Evolutionary conservation across 2,329 filamentous ascomycete species (phyloP), one percentile per base, ranked within the genome.

Genomic region (Aciculosporium take): DNA sequence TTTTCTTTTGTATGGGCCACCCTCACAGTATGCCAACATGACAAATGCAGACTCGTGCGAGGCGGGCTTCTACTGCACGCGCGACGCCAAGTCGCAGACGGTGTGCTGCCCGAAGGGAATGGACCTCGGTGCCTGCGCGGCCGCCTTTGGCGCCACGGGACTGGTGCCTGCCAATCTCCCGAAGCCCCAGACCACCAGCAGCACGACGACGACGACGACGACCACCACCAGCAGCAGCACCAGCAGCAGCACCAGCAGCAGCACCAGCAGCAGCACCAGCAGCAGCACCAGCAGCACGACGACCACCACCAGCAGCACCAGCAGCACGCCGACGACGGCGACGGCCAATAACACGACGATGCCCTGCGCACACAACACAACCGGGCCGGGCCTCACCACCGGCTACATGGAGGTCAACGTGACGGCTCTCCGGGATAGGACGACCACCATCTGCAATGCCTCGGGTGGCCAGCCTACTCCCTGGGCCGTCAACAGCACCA

Each of bases 31-130:
- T n/a, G n/a, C n/a, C n/a, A n/a, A n/a, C n/a, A n/a, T n/a, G n/a
- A n/a, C n/a, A n/a, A n/a, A n/a, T n/a, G n/a, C 40, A 78, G 74
- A 75, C 58, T 73, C 75, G 25, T 81, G 76, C 56, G 68, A 74
- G 25, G 56, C 60, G 13, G 74, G 72, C 38, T 81, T 71, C 64
- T 80, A 72, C 65, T 81, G 77, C 63, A 68, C 72, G n/a, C 63
- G 68, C 49, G 68, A 77, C 53, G 55, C 58, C 40, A 51, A 56
- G 34, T 57, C 60, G 41, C 60, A 66, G 43, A 78, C 75, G 27
- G 71, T 71, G 63, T 81, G 76, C 65, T 81, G 76, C 59, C 73
- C 74, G 32, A 59, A 76, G 33, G 64, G 61, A 46, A 63, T 72
- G 64, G 63, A 67, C 46, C 63, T 77, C 37, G 58, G 57, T 21